Evolutionary conservation across 495 filamentous ascomycete species (phyloP).

Genomic region (Tuber melanosporum): DNA sequence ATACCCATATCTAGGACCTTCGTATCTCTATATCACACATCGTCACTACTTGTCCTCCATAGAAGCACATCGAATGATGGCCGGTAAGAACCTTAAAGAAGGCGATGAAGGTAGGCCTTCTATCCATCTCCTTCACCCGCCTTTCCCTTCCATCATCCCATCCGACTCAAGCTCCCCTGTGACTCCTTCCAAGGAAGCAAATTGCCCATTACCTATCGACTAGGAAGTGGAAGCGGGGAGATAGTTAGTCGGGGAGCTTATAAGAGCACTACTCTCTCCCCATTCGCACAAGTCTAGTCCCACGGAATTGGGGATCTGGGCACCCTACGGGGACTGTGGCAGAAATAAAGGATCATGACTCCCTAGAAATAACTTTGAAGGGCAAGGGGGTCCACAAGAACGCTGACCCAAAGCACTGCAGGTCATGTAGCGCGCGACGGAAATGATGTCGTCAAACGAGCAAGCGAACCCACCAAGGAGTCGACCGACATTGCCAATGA

Average conservation of each 20-base stretch:
- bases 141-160: slow-evolving; percentile 4
- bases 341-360: slow-evolving; percentile 54
- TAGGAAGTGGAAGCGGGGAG: slow-evolving; percentile 6
- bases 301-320: slow-evolving; percentile 54
- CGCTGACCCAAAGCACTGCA: slow-evolving; percentile 53
- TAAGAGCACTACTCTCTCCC: slow-evolving; percentile 11
- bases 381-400: slow-evolving; percentile 60
- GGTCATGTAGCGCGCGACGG: slow-evolving; percentile 53
- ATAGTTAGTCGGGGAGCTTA: slow-evolving; percentile 17
- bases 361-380: slow-evolving; percentile 54
- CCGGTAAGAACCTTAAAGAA: slow-evolving; percentile 42
- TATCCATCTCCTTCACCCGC: slow-evolving; percentile 17
- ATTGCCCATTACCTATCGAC: slow-evolving; percentile 1
- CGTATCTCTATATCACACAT: slow-evolving; percentile 4
- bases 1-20: slow-evolving; percentile 16
- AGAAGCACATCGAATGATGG: slow-evolving; percentile 19
- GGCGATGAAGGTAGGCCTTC: slow-evolving; percentile 47
- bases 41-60: background rate
- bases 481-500: slow-evolving; percentile 9
- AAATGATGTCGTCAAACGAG: slow-evolving; percentile 60
- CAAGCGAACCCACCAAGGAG: slow-evolving; percentile 49
- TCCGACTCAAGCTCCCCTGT: background rate
- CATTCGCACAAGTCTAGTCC: slow-evolving; percentile 45
- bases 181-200: background rate
- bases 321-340: slow-evolving; percentile 52